phyloP scores from a whole-genome alignment of 345 rosid genomes.

The Eucalyptus shirleyi region DNA sequence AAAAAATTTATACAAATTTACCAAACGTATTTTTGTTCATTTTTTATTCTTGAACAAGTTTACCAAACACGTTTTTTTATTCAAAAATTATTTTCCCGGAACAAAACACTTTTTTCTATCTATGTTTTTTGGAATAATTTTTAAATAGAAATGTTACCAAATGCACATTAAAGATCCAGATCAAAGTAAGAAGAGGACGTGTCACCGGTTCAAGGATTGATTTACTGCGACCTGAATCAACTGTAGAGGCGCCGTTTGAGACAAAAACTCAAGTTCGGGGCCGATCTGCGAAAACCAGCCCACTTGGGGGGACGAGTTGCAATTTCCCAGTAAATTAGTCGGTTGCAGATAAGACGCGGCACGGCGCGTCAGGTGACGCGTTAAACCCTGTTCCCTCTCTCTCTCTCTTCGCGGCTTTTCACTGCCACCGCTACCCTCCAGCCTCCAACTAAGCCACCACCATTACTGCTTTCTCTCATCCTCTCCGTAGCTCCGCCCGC shows the following conservation, averaged over 20 bases:
- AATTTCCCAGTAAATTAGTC: not conserved
- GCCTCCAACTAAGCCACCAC: not conserved
- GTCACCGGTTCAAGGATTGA: not conserved
- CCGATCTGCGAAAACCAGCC: not conserved
- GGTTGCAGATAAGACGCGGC: not conserved
- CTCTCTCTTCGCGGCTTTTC: not conserved
- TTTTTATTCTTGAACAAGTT: no score
- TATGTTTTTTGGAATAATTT: rapidly evolving
- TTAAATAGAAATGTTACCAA: no score
- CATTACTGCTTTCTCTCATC: not conserved
- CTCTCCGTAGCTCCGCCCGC: not conserved
- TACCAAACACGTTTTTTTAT: no score
- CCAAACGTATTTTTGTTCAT: no score
- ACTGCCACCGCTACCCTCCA: not conserved
- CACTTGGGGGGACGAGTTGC: not conserved
- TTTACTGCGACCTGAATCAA: not conserved
- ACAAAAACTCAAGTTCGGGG: not conserved
- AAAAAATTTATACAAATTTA: no score
- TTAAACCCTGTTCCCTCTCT: not conserved
- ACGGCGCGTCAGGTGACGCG: not conserved
- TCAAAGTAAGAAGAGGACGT: not conserved
- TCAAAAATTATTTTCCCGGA: no score
- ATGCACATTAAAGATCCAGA: not conserved
- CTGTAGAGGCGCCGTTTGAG: not conserved
- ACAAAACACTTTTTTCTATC: no score